phyloP scores from a whole-genome alignment of 768 basidiomycete genomes.

The Lactarius hatsudake region DNA sequence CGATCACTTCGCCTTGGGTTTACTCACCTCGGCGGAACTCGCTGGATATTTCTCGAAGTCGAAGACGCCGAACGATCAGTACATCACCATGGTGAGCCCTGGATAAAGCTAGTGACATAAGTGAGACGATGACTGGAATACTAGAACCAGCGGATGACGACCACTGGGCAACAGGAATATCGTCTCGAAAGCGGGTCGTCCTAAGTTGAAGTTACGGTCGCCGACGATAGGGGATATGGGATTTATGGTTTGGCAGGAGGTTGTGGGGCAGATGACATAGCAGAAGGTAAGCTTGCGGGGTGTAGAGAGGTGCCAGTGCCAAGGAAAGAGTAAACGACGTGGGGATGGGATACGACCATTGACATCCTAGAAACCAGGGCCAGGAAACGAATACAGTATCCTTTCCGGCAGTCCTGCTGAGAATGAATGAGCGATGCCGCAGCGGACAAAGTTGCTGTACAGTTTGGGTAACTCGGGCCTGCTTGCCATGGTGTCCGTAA shows the following conservation, averaged over 20 bases:
- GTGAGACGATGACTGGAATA: neutral
- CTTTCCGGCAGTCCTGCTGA: neutral
- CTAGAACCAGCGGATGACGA: neutral
- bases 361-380: neutral
- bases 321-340: neutral
- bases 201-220: neutral
- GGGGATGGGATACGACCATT: neutral
- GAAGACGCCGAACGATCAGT: neutral
- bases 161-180: neutral
- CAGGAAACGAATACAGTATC: neutral
- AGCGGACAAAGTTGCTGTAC: neutral
- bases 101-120: neutral
- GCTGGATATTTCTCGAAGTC: neutral
- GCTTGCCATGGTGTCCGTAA: neutral
- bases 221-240: neutral
- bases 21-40: neutral
- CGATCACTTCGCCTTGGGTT: neutral
- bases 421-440: neutral
- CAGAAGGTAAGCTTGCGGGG: neutral
- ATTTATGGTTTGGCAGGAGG: neutral
- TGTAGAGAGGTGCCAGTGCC: neutral
- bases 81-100: neutral
- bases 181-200: neutral
- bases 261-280: neutral
- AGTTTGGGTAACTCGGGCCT: neutral